Evolutionary conservation across 164 flowering plant species (phyloP).

Genomic region (Umbilicus rupestris): DNA sequence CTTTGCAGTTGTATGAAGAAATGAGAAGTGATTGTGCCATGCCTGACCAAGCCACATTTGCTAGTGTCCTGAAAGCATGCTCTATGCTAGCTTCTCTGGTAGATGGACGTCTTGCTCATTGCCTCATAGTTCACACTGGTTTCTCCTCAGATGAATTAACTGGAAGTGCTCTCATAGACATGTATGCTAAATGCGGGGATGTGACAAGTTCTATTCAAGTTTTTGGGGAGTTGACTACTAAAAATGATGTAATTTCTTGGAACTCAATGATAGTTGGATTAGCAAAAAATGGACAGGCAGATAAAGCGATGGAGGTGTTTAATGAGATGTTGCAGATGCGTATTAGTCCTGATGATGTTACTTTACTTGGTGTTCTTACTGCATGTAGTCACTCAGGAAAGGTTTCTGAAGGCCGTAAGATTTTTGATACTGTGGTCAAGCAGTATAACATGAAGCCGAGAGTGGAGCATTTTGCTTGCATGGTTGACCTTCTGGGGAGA

Average conservation of each 20-base stretch:
- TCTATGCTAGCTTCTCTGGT: constrained; percentile 43
- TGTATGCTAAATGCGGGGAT: constrained; percentile 96
- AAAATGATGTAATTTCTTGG: constrained; percentile 62
- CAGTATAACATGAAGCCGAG: constrained; percentile 45
- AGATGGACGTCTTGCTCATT: constrained; percentile 60
- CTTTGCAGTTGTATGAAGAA: constrained; percentile 39
- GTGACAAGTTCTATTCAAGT: constrained; percentile 47
- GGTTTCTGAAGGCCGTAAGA: constrained; percentile 53
- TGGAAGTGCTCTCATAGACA: constrained; percentile 68
- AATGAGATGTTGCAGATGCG: constrained; percentile 37
- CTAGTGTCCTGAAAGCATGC: constrained; percentile 62
- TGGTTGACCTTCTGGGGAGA: constrained; percentile 84
- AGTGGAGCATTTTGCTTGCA: constrained; percentile 71
- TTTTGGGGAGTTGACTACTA: constrained; percentile 48
- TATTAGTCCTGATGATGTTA: constrained; percentile 64
- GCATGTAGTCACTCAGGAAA: constrained; percentile 83
- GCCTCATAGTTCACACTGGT: constrained; percentile 50
- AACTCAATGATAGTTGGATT: constrained; percentile 83
- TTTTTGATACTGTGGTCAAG: constrained; percentile 47
- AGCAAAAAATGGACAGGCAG: constrained; percentile 81
- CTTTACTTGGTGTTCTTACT: constrained; percentile 76
- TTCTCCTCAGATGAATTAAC: constrained; percentile 51
- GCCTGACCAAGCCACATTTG: constrained; percentile 87
- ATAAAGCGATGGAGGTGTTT: constrained; percentile 48
- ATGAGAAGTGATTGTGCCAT: constrained; percentile 41